Percentiles rank a stretch among this genome's conserved stretches.
phyloP scores from a whole-genome alignment of 441 rosid species.

The Bruguiera hainesii region DNA sequence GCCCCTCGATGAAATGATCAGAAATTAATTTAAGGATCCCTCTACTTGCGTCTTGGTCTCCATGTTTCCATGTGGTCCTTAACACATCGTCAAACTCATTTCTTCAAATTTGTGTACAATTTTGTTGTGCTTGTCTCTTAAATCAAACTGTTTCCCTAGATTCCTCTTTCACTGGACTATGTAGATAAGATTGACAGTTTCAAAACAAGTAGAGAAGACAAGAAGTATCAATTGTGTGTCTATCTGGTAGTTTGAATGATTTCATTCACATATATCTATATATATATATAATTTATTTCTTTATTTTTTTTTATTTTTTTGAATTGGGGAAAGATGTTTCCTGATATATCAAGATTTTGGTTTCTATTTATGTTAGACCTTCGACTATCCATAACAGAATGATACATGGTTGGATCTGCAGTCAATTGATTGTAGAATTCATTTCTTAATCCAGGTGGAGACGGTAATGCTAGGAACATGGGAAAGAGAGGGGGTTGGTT shows the following conservation, averaged over 20 bases:
- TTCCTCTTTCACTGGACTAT: neutral
- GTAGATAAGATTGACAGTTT: neutral
- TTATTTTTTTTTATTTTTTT: too few relatives aligned
- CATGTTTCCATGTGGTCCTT: neutral
- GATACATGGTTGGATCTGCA: conserved; percentile 14
- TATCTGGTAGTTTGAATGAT: neutral
- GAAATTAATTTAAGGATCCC: neutral
- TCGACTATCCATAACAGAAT: conserved; percentile 5
- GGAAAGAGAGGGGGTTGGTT: conserved; percentile 94
- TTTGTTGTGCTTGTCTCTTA: neutral
- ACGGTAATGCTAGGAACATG: conserved; percentile 74
- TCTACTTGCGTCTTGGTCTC: neutral
- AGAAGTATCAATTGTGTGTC: neutral
- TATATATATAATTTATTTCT: too few relatives aligned
- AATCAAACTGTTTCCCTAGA: neutral
- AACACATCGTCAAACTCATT: neutral
- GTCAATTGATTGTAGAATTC: conserved; percentile 8
- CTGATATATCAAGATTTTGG: too few relatives aligned
- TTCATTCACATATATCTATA: too few relatives aligned
- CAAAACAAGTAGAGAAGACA: too few relatives aligned
- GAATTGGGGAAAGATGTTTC: too few relatives aligned
- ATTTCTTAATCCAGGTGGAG: conserved; percentile 30
- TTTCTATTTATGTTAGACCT: neutral
- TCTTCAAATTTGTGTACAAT: neutral
- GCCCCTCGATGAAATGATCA: neutral